These are phyloP conservation scores for Penicillium daleae DNA, from an alignment of 495 filamentous ascomycete genomes.

Conservation along the genomic window DNA sequence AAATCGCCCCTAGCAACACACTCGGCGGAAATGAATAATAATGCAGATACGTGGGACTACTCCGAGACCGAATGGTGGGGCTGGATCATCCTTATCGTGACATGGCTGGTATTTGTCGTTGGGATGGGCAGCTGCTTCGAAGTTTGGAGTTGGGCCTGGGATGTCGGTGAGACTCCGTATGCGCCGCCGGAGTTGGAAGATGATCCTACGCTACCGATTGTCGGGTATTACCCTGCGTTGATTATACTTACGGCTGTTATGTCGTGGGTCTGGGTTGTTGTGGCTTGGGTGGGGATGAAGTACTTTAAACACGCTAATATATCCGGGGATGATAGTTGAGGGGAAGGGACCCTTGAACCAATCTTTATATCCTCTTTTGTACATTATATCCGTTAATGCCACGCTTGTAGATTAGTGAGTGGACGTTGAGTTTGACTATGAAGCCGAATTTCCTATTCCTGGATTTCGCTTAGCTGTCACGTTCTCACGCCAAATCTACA, in stretches of 20 bases:
- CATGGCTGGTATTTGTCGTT: conserved; percentile 92
- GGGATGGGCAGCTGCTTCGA: conserved; percentile 94
- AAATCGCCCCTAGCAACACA: conserved; percentile 65
- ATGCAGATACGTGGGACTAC: conserved; percentile 72
- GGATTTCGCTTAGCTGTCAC: not conserved
- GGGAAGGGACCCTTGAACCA: not conserved
- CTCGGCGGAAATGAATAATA: conserved; percentile 39
- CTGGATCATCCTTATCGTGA: conserved; percentile 85
- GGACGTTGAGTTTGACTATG: not conserved
- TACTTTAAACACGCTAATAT: conserved; percentile 98
- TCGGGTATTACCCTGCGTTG: conserved; percentile 94
- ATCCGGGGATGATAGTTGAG: conserved; percentile 56
- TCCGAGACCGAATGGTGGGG: conserved; percentile 96
- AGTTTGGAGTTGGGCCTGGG: conserved; percentile 99
- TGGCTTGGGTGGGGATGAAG: conserved; percentile 99
- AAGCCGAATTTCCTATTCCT: not conserved
- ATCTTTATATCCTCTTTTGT: not conserved
- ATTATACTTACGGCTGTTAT: conserved; percentile 92
- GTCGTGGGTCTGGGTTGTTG: conserved; percentile 98
- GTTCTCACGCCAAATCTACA: not conserved
- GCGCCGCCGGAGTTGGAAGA: conserved; percentile 92
- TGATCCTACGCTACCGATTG: conserved; percentile 89
- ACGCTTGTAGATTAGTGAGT: not conserved
- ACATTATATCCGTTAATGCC: not conserved
- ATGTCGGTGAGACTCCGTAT: conserved; percentile 94